These are phyloP conservation scores for Monilinia laxa DNA, from an alignment of 2,329 filamentous ascomycete genomes.

Conservation along the genomic window DNA sequence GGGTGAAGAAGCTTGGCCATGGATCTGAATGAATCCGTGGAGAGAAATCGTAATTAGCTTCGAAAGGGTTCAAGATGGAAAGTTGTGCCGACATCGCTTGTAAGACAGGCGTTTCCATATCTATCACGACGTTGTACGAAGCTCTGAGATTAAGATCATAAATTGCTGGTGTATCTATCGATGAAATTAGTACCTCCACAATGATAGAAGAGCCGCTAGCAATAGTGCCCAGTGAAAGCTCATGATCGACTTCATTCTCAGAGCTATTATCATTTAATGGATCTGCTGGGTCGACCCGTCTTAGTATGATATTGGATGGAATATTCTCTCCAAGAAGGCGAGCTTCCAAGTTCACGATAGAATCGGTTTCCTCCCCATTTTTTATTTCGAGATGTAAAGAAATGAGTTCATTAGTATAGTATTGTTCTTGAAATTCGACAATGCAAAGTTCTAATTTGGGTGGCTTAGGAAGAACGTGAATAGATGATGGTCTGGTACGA, in stretches of 20 bases:
- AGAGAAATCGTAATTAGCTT: constrained; percentile 84
- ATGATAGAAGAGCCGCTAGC: constrained; percentile 46
- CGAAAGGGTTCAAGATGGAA: constrained; percentile 78
- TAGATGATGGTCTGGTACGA: constrained; percentile 52
- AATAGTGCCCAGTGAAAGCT: constrained; percentile 43
- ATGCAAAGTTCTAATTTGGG: constrained; percentile 82
- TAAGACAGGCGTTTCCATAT: constrained; percentile 76
- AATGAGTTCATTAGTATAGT: constrained; percentile 82
- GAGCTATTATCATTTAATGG: background rate
- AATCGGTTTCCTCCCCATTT: constrained; percentile 82
- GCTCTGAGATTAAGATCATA: constrained; percentile 72
- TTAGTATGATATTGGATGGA: constrained; percentile 48
- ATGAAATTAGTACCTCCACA: constrained; percentile 51
- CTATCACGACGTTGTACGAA: constrained; percentile 75
- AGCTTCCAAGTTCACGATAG: constrained; percentile 68
- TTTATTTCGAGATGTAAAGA: constrained; percentile 65
- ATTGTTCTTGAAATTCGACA: constrained; percentile 62
- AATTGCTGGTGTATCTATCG: constrained; percentile 50
- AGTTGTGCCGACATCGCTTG: constrained; percentile 70
- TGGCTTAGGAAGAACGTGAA: constrained; percentile 81
- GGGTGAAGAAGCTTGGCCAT: constrained; percentile 86
- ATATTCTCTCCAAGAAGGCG: constrained; percentile 60
- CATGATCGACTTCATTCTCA: constrained; percentile 17
- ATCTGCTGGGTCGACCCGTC: constrained; percentile 17
- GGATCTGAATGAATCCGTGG: constrained; percentile 73